Evolutionary conservation across 1,284 basidiomycete species (phyloP), one percentile per base, ranked within the genome.

Genomic region (Boletus smithii): DNA sequence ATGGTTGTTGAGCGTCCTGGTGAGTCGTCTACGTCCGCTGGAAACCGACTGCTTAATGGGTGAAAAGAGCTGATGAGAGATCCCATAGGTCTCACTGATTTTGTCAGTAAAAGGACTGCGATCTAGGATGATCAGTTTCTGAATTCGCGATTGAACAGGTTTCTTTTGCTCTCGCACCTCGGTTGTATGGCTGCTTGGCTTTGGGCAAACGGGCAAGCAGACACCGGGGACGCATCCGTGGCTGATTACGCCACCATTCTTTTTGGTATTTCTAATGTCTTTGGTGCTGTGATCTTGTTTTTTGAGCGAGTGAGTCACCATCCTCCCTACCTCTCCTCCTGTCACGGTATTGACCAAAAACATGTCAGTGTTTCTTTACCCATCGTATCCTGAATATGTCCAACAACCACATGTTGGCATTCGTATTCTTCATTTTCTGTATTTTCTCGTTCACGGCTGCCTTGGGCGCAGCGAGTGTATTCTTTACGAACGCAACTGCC

Each of bases 391-490:
- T 59, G 22, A 43, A 34, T 45, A 18, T 41, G 4, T 59, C 59
- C 40, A 29, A 50, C 10, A 61, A 48, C 17, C 50, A 56, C 16
- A 2, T 54, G 3, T 33, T 63, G 18, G 35, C 46, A 24, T 49
- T 59, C 7, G 6, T 41, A 16, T 44, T 51, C 27, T 53, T 59
- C 10, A 34, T 54, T 14, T 33, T 38, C 11, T 63, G 59, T 40
- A 39, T 61, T 4, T 54, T 60, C 32, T 43, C 59, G 5, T 57
- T 63, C 17, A 61, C 57, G 7, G 50, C 45, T 40, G 56, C 56
- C 18, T 44, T 59, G 48, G 58, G 61, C 2, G 50, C 46, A 10
- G 56, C 59, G 2, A 43, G 48, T n/a, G n/a, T 44, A 30, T 60
- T 63, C 30, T 60, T 63, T 29, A 35, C 44, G 6, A 16, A 33